Percentiles rank a stretch among this genome's conserved stretches.
phyloP scores from a whole-genome alignment of 768 basidiomycete genomes.

The Lentinula edodes region DNA sequence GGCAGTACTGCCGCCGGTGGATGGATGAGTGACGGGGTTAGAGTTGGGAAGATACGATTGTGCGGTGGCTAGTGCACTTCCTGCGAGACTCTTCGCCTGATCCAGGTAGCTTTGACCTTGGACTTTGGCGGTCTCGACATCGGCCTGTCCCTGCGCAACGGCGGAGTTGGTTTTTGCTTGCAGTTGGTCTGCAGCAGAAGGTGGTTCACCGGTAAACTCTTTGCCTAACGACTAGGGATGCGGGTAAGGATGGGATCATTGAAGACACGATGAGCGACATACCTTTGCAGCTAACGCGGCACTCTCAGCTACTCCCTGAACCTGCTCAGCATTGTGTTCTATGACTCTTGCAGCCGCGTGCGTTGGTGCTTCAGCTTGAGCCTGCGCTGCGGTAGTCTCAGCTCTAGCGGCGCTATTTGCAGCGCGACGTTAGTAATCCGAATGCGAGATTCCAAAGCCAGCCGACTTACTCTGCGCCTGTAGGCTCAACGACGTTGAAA shows the following conservation, averaged over 20 bases:
- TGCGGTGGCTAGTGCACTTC: conserved; percentile 37
- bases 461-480: not conserved
- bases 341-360: not conserved
- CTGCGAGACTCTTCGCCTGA: conserved; percentile 46
- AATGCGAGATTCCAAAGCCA: not conserved
- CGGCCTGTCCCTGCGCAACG: conserved; percentile 49
- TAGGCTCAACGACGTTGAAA: conserved; percentile 6
- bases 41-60: conserved; percentile 21
- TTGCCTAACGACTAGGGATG: not conserved
- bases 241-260: not conserved
- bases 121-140: conserved; percentile 42
- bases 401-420: not conserved
- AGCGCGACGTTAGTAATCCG: no score
- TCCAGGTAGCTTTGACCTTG: conserved; percentile 45
- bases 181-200: conserved; percentile 30
- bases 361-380: conserved; percentile 1
- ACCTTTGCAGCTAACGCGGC: conserved; percentile 4
- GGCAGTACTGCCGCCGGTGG: conserved; percentile 4
- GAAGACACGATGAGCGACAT: not conserved
- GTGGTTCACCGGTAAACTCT: conserved; percentile 27
- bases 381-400: not conserved
- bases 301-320: not conserved
- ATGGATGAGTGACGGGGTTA: not conserved
- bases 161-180: conserved; percentile 43
- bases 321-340: not conserved